Base-by-base conservation (phyloP, 306 rosid species). In the Gleditsia sinensis region DNA sequence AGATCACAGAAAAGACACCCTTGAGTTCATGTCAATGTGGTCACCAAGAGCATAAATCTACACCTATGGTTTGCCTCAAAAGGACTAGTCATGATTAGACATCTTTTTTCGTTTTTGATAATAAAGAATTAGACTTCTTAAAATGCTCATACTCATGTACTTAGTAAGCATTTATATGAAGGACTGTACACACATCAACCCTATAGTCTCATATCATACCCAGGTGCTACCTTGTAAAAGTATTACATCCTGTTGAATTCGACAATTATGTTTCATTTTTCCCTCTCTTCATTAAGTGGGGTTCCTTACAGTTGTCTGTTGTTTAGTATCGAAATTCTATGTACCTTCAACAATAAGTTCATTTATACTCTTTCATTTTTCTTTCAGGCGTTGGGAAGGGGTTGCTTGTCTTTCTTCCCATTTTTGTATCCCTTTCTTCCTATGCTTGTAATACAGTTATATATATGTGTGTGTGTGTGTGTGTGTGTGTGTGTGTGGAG, bases 281-380 rank as follows among this genome's bases (percentile, higher is more conserved):
- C 10, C 19, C 2, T 9, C 58, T 43, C 21, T 54, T 32, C n/a
- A 50, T 13, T 3, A 0, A 10, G n/a, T 61, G 42, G 37, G 45
- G 43, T 71, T 53, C 19, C 61, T n/a, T 71, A 68, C 49, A 45
- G 58, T 70, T 78, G 25, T 66, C n/a, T n/a, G n/a, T n/a, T n/a
- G n/a, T n/a, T n/a, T n/a, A n/a, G n/a, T n/a, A n/a, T n/a, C n/a
- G n/a, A n/a, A n/a, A n/a, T n/a, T n/a, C n/a, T n/a, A n/a, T n/a
- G n/a, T n/a, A n/a, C n/a, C n/a, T n/a, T n/a, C n/a, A n/a, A n/a
- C n/a, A n/a, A n/a, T n/a, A n/a, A n/a, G n/a, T n/a, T n/a, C n/a
- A n/a, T n/a, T n/a, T n/a, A n/a, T n/a, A n/a, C n/a, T n/a, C n/a
- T n/a, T n/a, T n/a, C n/a, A n/a, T n/a, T n/a, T n/a, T n/a, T n/a